These are phyloP conservation scores for Neotropicomus parvogracilis DNA, from an alignment of 1,284 basidiomycete genomes.

Conservation along the genomic window DNA sequence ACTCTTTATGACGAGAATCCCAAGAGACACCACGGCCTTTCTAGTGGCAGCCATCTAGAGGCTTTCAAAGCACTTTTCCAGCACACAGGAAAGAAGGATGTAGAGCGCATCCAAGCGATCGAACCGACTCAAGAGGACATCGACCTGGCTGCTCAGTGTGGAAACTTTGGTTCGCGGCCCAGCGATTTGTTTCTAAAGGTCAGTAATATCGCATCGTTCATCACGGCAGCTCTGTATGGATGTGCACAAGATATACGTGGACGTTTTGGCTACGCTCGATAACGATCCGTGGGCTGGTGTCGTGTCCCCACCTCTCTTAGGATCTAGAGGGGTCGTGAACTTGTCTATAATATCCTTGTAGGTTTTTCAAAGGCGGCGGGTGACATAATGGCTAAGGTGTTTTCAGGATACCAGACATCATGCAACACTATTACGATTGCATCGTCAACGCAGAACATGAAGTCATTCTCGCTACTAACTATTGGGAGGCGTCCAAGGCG, in stretches of 20 bases:
- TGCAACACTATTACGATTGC: constrained; percentile 53
- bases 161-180: constrained; percentile 43
- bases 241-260: constrained; percentile 49
- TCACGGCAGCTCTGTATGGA: neutral
- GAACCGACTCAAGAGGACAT: constrained; percentile 38
- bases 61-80: constrained; percentile 24
- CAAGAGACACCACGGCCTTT: constrained; percentile 8
- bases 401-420: constrained; percentile 58
- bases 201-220: constrained; percentile 5
- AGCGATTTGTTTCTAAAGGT: constrained; percentile 48
- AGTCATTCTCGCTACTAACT: constrained; percentile 61
- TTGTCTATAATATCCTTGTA: constrained; percentile 46
- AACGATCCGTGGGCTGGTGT: constrained; percentile 50
- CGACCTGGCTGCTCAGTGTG: constrained; percentile 38
- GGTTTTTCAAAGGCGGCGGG: constrained; percentile 4
- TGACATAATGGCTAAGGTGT: constrained; percentile 4
- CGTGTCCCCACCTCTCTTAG: constrained; percentile 55
- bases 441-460: constrained; percentile 58
- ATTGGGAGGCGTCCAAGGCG: constrained; percentile 51
- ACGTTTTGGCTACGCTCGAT: constrained; percentile 50
- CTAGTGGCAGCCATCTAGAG: constrained; percentile 16
- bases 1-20: constrained; percentile 23
- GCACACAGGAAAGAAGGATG: constrained; percentile 12
- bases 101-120: constrained; percentile 22
- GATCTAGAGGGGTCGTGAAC: constrained; percentile 54